Evolutionary conservation across 106 monocot species (phyloP).

Genomic region (Cymbidium sinense): DNA sequence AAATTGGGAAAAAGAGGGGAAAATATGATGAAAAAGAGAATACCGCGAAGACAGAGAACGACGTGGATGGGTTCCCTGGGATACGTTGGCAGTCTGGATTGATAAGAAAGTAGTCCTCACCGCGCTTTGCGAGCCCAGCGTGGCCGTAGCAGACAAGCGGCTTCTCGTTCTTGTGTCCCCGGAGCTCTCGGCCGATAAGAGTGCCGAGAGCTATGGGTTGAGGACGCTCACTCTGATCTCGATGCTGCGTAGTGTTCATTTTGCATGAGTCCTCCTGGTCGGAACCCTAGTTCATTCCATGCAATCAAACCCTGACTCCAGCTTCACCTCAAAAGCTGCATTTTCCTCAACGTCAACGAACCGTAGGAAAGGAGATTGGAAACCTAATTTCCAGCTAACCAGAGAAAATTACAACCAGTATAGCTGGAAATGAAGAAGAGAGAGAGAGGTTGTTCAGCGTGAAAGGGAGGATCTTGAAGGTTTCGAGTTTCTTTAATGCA

Average conservation of each 20-base stretch:
- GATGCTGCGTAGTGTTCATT: constrained; percentile 28
- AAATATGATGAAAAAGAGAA: background rate
- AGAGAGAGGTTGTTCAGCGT: background rate
- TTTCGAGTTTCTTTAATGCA: background rate
- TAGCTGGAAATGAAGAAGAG: background rate
- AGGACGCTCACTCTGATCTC: constrained; percentile 27
- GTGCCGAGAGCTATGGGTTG: constrained; percentile 73
- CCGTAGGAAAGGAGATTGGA: background rate
- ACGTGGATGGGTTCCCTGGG: constrained; percentile 50
- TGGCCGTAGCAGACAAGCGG: constrained; percentile 66
- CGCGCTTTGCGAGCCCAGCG: constrained; percentile 75
- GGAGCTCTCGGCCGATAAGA: constrained; percentile 86
- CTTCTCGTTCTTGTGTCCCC: constrained; percentile 39
- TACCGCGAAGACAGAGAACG: constrained; percentile 96
- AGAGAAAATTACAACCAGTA: background rate
- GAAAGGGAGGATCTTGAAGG: background rate
- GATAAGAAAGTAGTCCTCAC: constrained; percentile 82
- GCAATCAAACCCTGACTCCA: background rate
- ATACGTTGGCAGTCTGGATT: constrained; percentile 66
- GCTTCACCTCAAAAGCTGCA: constrained; percentile 2
- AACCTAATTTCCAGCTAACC: background rate
- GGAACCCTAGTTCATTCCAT: constrained; percentile 8
- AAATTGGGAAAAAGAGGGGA: background rate
- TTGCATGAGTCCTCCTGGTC: background rate
- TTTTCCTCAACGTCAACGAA: background rate